Evolutionary conservation across 768 basidiomycete genomes (phyloP).

Genomic region (Amanita exitialis): DNA sequence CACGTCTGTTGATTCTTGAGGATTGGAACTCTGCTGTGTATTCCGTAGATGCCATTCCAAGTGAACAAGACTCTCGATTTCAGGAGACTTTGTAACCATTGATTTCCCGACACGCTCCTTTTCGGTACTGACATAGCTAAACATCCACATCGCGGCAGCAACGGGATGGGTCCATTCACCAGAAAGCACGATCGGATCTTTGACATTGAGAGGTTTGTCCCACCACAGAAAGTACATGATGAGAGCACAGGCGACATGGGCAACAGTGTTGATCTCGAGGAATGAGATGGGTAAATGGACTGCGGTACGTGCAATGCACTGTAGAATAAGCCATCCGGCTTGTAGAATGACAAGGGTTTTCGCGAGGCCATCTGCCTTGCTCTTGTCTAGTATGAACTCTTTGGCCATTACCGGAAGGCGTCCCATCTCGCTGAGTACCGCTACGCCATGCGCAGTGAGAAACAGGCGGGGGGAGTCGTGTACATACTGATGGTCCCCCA

Average conservation of each 20-base stretch:
- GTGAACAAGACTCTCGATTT: background rate
- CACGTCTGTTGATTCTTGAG: background rate
- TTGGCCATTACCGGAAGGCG: background rate
- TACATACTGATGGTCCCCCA: background rate
- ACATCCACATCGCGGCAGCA: background rate
- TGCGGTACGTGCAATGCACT: slow-evolving; percentile 7
- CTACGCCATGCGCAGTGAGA: background rate
- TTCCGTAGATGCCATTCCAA: background rate
- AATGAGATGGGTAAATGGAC: slow-evolving; percentile 8
- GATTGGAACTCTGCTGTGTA: background rate
- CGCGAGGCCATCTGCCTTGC: slow-evolving; percentile 16
- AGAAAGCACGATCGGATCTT: slow-evolving; percentile 2
- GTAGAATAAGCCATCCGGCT: slow-evolving; percentile 14
- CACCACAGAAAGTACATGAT: slow-evolving; percentile 12
- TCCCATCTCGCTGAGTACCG: background rate
- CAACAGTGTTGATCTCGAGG: slow-evolving; percentile 12
- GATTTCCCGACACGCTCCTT: background rate
- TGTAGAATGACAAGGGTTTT: slow-evolving; percentile 16
- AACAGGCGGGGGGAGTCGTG: background rate
- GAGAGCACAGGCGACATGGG: slow-evolving; percentile 8
- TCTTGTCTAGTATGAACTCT: slow-evolving; percentile 15
- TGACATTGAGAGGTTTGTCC: slow-evolving; percentile 14
- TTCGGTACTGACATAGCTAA: background rate
- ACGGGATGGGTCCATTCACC: background rate
- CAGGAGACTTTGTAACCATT: background rate